Percentiles rank a stretch among this genome's conserved stretches.
Conservation (phyloP, 1,139 yeast genomes). For the Geotrichum klebahnii region DNA sequence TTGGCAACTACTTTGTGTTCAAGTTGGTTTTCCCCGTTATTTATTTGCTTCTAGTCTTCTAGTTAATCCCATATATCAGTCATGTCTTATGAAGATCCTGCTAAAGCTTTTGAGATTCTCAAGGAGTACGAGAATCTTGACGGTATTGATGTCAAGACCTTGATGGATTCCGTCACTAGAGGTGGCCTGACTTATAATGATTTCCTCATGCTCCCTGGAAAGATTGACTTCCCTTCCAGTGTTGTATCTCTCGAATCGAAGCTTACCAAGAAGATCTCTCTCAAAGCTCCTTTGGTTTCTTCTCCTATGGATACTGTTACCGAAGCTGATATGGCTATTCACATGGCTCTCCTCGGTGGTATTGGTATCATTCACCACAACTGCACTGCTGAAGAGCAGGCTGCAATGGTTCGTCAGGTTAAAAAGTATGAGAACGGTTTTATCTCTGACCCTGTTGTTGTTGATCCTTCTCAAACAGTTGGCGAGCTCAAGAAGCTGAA, state of each 20-base stretch:
- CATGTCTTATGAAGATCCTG: conserved; percentile 42
- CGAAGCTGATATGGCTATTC: conserved; percentile 94
- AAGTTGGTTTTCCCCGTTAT: conserved; percentile 13
- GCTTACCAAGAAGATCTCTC: conserved; percentile 83
- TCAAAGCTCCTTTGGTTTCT: conserved; percentile 92
- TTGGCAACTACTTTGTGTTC: conserved; percentile 9
- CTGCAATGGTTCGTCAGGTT: conserved; percentile 95
- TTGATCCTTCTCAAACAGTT: conserved; percentile 70
- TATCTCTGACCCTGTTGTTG: conserved; percentile 89
- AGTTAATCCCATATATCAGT: no score
- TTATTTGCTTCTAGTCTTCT: conserved; percentile 18
- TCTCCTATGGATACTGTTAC: conserved; percentile 99
- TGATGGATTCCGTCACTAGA: conserved; percentile 83
- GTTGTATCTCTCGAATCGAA: conserved; percentile 73
- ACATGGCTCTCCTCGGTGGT: conserved; percentile 98
- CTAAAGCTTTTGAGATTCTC: conserved; percentile 67
- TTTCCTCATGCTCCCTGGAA: conserved; percentile 91
- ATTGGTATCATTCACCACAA: conserved; percentile 98
- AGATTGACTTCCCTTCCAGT: conserved; percentile 81
- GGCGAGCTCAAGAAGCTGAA: conserved; percentile 75
- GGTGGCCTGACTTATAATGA: conserved; percentile 98
- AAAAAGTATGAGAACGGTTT: conserved; percentile 97
- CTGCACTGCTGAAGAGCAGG: conserved; percentile 95
- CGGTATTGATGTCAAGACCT: conserved; percentile 77
- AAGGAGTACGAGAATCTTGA: conserved; percentile 65